Percentiles rank a stretch among this genome's conserved stretches.
These are phyloP conservation scores for Boeremia exigua DNA, from an alignment of 2,329 filamentous ascomycete genomes.

Conservation along the genomic window DNA sequence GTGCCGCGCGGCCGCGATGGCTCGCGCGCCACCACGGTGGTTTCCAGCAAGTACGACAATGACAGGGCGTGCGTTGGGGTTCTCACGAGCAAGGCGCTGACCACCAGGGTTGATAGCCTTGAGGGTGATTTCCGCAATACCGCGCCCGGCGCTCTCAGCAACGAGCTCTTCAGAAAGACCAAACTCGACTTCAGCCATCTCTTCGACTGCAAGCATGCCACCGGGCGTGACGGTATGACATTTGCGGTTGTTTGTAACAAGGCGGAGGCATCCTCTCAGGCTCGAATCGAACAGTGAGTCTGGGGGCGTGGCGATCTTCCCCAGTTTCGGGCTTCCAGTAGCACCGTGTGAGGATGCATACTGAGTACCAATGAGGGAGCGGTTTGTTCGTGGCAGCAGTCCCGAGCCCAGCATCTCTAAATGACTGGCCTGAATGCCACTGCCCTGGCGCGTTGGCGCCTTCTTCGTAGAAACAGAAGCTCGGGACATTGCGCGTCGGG, in stretches of 20 bases:
- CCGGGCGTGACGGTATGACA: constrained; percentile 70
- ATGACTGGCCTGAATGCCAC: constrained; percentile 47
- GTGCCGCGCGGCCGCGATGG: constrained; percentile 84
- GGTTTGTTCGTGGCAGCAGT: constrained; percentile 39
- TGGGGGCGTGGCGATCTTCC: constrained; percentile 43
- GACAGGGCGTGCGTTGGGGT: constrained; percentile 59
- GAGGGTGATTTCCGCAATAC: constrained; percentile 84
- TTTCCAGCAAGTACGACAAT: constrained; percentile 91
- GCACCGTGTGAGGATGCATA: constrained; percentile 47
- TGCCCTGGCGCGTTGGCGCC: constrained; percentile 48
- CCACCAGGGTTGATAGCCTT: constrained; percentile 66
- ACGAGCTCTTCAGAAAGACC: constrained; percentile 89
- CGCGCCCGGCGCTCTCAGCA: constrained; percentile 87
- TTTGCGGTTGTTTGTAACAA: constrained; percentile 60
- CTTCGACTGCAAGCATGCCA: constrained; percentile 91
- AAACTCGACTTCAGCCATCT: constrained; percentile 85
- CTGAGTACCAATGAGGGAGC: constrained; percentile 40
- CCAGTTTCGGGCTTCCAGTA: constrained; percentile 43
- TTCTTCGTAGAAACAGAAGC: constrained; percentile 48
- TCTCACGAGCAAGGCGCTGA: constrained; percentile 59
- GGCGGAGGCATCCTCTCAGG: constrained; percentile 51
- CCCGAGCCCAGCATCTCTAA: constrained; percentile 40
- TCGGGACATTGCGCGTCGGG: constrained; percentile 48
- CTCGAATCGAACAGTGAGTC: constrained; percentile 45
- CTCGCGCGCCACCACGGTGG: constrained; percentile 84